phyloP scores from a whole-genome alignment of 2,329 filamentous ascomycete species.

The Talaromyces sp. region DNA sequence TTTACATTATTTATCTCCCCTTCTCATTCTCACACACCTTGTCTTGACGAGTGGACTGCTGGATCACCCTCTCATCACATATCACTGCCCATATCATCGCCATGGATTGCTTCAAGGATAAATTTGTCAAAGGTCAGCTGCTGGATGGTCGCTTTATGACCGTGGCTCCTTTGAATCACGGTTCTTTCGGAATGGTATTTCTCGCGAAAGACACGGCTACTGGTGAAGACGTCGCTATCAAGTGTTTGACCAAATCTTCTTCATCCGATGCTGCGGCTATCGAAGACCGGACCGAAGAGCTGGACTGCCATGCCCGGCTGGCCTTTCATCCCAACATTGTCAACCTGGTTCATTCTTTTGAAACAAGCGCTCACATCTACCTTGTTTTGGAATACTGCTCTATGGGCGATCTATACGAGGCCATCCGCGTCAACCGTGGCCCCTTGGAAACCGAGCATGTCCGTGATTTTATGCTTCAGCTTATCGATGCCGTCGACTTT shows the following conservation, averaged over 20 bases:
- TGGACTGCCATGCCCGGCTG: constrained; percentile 70
- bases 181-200: constrained; percentile 98
- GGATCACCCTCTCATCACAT: constrained; percentile 17
- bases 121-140: constrained; percentile 29
- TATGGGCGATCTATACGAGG: constrained; percentile 94
- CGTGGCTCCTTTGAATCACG: constrained; percentile 91
- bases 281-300: constrained; percentile 62
- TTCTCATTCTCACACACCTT: neutral
- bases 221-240: constrained; percentile 81
- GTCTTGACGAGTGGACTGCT: constrained; percentile 14
- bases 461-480: constrained; percentile 91
- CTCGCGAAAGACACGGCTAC: constrained; percentile 76
- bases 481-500: constrained; percentile 82
- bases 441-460: constrained; percentile 95
- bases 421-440: constrained; percentile 81
- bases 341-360: constrained; percentile 84
- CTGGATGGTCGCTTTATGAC: constrained; percentile 74
- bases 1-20: constrained; percentile 10
- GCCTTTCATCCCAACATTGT: constrained; percentile 84
- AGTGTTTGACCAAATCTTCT: constrained; percentile 83
- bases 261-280: constrained; percentile 62
- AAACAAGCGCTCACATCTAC: constrained; percentile 84
- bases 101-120: constrained; percentile 32
- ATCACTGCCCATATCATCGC: neutral
- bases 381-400: constrained; percentile 92